Evolutionary conservation across 371 early-diverging fungal species (phyloP), one percentile per base, ranked within the genome.

Genomic region (Fennellomyces sp.): DNA sequence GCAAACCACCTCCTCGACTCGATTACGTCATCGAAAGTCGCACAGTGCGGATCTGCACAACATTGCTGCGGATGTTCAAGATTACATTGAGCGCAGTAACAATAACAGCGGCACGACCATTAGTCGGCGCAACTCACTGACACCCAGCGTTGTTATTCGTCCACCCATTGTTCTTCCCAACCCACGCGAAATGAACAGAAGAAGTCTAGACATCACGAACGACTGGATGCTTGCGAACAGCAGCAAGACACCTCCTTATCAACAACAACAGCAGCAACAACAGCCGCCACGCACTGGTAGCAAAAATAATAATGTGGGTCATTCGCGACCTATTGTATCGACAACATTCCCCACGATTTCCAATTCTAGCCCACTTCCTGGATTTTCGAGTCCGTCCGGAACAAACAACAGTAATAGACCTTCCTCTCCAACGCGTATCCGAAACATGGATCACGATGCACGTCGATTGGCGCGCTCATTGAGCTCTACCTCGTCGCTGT

Each of bases 341-440:
- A 76, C 77, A 6, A 80, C 75, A 1, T 72, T 76, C 8, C 80
- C 80, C 7, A 65, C 73, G 8, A 60, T 78, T 5, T 75, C 75
- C 52, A 75, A 62, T 28, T 75, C 79, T 4, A 73, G 73, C 0
- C 79, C 79, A 2, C 59, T 78, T 26, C 66, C 66, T 3, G 49
- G 60, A 2, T 31, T 52, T 17, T 21, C 23, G 7, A 45, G n/a
- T 12, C 19, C 33, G 25, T 10, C 56, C 56, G 15, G 30, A 29
- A 47, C 1, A 21, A 52, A 45, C 31, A 29, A 29, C 11, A 42
- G 69, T n/a, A 63, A 65, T 0, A 41, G 39, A 39, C 50, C 27
- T 61, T 69, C 2, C 49, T 47, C 27, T 70, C 70, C 17, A 58
- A 72, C 63, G 45, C 10, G 17, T 38, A 68, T 8, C 66, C 70